A percentile compares a stretch with the other conserved stretches of the same genome.
Evolutionary conservation across 2,329 filamentous ascomycete genomes (phyloP).

Genomic region (Epichloe sp.): DNA sequence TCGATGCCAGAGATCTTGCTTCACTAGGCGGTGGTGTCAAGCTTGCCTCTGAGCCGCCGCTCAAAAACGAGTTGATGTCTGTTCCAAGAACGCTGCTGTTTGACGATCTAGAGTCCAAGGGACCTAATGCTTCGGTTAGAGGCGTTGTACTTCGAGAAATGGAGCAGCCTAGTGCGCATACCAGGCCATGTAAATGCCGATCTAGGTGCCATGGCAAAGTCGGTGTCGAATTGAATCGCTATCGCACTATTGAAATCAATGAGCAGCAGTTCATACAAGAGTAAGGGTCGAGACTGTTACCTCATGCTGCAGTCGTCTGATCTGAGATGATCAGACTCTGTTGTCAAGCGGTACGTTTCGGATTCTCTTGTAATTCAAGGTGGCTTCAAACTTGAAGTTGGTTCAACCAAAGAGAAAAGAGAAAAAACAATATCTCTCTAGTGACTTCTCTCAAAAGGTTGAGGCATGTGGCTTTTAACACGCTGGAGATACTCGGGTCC

Average conservation of each 20-base stretch:
- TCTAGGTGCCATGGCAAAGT: conserved; percentile 38
- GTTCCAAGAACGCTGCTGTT: conserved; percentile 27
- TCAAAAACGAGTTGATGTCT: conserved; percentile 32
- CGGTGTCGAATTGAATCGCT: conserved; percentile 37
- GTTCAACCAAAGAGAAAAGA: too few relatives aligned
- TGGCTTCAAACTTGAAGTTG: neutral
- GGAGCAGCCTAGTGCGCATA: conserved; percentile 11
- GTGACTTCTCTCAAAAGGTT: neutral
- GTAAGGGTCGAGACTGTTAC: conserved; percentile 11
- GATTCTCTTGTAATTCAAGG: neutral
- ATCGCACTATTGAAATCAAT: conserved; percentile 26
- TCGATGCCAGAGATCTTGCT: conserved; percentile 42
- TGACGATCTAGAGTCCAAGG: conserved; percentile 22
- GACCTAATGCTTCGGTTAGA: conserved; percentile 10
- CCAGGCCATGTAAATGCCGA: conserved; percentile 39
- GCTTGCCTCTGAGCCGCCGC: conserved; percentile 32
- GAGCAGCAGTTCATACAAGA: neutral
- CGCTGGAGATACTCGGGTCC: neutral
- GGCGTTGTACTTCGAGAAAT: conserved; percentile 3
- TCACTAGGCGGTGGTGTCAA: conserved; percentile 33
- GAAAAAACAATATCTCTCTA: neutral
- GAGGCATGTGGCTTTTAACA: neutral
- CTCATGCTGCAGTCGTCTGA: conserved; percentile 21
- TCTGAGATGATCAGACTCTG: neutral
- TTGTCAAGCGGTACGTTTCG: neutral